phyloP scores from a whole-genome alignment of 2,329 filamentous ascomycete species.

The Verticillium isaacii region DNA sequence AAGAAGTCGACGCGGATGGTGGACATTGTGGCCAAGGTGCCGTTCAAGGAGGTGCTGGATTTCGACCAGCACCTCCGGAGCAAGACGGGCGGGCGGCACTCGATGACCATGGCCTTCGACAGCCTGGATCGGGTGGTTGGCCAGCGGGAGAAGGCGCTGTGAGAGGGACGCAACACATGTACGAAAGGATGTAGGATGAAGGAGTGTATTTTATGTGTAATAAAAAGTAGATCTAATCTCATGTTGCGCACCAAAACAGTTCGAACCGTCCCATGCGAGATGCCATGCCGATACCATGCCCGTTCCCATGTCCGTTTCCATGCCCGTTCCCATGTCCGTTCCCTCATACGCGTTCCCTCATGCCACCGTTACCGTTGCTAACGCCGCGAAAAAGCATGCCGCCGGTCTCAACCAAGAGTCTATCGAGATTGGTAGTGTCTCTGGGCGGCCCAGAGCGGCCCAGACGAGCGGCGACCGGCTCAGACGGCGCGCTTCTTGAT shows the following conservation, averaged over 20 bases:
- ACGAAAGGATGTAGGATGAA: neutral
- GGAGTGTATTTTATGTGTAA: neutral
- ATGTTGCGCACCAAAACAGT: neutral
- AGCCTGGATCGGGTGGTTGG: conserved; percentile 53
- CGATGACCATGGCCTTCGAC: conserved; percentile 54
- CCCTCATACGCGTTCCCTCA: neutral
- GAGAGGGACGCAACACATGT: conserved; percentile 1
- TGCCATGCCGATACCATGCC: too few species aligned
- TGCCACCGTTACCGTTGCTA: neutral
- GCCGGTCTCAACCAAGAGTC: neutral
- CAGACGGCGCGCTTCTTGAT: conserved; percentile 39
- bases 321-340: neutral
- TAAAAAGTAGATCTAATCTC: neutral
- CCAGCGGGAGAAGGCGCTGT: conserved; percentile 46
- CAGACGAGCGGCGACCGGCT: too few species aligned
- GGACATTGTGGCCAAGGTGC: conserved; percentile 79
- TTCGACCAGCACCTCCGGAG: conserved; percentile 87
- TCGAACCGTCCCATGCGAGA: too few species aligned
- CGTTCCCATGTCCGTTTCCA: neutral
- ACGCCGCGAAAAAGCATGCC: neutral
- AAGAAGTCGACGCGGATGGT: conserved; percentile 46
- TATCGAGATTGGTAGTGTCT: neutral
- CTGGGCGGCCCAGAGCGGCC: too few species aligned
- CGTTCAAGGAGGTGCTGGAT: conserved; percentile 93
- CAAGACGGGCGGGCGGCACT: conserved; percentile 76